Conservation (phyloP, 1,284 basidiomycete species). For the Microbotryomycetes sp. region DNA sequence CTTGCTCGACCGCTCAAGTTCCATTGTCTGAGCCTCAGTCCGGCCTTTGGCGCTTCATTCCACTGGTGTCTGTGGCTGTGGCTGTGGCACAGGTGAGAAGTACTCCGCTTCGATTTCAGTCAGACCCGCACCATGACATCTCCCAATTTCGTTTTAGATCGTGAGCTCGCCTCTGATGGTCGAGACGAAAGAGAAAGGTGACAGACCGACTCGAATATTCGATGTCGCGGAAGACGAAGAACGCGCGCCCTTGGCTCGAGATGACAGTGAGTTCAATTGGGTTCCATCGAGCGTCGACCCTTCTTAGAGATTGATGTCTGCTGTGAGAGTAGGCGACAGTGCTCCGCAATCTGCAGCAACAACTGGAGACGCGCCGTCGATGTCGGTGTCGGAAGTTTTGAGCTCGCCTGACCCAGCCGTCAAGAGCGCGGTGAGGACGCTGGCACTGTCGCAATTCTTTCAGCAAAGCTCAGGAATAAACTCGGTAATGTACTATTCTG, state of each 20-base stretch:
- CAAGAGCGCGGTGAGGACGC: conserved; percentile 10
- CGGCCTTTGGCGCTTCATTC: conserved; percentile 27
- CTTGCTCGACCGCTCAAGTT: conserved; percentile 9
- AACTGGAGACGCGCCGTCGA: neutral
- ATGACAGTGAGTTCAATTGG: neutral
- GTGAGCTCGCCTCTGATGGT: conserved; percentile 11
- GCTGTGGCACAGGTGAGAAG: conserved; percentile 12
- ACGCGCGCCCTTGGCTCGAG: conserved; percentile 3
- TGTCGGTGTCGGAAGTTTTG: conserved; percentile 16
- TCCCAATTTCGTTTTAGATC: conserved; percentile 1
- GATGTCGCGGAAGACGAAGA: conserved; percentile 15
- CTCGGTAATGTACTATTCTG: conserved; percentile 31
- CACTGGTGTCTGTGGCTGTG: conserved; percentile 16
- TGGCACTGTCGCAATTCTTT: conserved; percentile 21
- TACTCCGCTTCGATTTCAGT: neutral
- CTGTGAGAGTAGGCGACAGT: too few relatives aligned
- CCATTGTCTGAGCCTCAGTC: conserved; percentile 29
- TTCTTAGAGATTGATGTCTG: too few relatives aligned
- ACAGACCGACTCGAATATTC: neutral
- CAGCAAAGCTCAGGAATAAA: conserved; percentile 25
- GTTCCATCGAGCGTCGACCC: neutral
- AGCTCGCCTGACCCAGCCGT: conserved; percentile 13
- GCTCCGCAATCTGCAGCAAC: neutral
- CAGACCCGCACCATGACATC: too few relatives aligned
- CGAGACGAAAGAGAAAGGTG: conserved; percentile 4